These are phyloP conservation scores for Phytophthora ohioensis DNA, from an alignment of 352 stramenopile species.

Conservation along the genomic window DNA sequence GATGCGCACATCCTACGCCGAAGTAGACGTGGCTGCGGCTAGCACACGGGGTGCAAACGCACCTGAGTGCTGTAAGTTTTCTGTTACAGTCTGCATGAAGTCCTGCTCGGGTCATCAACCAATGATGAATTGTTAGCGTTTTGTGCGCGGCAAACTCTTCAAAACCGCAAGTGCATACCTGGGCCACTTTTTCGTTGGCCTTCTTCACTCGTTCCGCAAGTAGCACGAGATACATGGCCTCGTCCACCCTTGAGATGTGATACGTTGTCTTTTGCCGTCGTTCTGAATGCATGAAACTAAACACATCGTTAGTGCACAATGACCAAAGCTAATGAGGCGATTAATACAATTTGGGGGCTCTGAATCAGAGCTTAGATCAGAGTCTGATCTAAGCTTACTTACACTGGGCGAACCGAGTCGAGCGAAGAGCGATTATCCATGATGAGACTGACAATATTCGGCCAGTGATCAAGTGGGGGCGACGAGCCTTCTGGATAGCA, in stretches of 20 bases:
- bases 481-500: slow-evolving; percentile 72
- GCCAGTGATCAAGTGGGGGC: slow-evolving; percentile 78
- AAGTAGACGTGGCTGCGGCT: slow-evolving; percentile 7
- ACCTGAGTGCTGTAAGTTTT: slow-evolving; percentile 80
- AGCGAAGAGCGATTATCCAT: slow-evolving; percentile 80
- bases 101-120: slow-evolving; percentile 46
- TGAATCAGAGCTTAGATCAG: not conserved
- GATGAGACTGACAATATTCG: slow-evolving; percentile 89
- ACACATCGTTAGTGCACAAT: not conserved
- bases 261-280: slow-evolving; percentile 75
- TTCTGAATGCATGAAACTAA: slow-evolving; percentile 74
- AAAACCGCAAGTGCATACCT: slow-evolving; percentile 46
- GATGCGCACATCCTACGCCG: slow-evolving; percentile 19
- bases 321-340: slow-evolving; percentile 4
- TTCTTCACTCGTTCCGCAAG: slow-evolving; percentile 76
- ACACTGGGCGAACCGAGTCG: slow-evolving; percentile 63
- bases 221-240: slow-evolving; percentile 78
- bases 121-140: slow-evolving; percentile 3
- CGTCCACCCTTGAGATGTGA: slow-evolving; percentile 79
- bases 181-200: slow-evolving; percentile 70
- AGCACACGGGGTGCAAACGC: slow-evolving; percentile 56
- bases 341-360: not conserved
- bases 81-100: slow-evolving; percentile 84
- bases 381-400: slow-evolving; percentile 22
- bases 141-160: not conserved